Evolutionary conservation across 805 yeast species (phyloP).

Genomic region (Wickerhamomyces bovis): DNA sequence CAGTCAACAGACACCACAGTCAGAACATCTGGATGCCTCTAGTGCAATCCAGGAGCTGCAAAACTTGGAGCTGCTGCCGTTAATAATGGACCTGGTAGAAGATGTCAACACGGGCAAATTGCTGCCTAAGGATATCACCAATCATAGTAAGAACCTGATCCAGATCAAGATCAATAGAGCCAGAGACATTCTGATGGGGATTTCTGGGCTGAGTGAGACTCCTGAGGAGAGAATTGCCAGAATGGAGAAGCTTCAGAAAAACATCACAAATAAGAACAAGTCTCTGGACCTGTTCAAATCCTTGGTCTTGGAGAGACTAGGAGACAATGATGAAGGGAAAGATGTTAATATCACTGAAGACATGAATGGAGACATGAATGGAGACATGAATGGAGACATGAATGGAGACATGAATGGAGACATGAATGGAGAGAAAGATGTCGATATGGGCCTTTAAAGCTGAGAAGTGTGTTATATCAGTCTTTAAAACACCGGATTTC

Average conservation of each 20-base stretch:
- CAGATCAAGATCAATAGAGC: slow-evolving; percentile 34
- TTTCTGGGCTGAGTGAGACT: slow-evolving; percentile 41
- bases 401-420: background rate
- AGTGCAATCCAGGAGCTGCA: slow-evolving; percentile 26
- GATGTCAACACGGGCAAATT: slow-evolving; percentile 33
- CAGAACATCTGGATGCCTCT: background rate
- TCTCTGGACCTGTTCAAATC: slow-evolving; percentile 20
- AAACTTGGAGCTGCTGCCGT: slow-evolving; percentile 32
- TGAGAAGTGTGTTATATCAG: no score
- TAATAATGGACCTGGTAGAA: slow-evolving; percentile 35
- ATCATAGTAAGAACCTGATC: slow-evolving; percentile 31
- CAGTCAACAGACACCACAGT: background rate
- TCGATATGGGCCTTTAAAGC: background rate
- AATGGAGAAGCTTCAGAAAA: slow-evolving; percentile 28
- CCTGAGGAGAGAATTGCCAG: slow-evolving; percentile 30
- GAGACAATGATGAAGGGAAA: background rate
- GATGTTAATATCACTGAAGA: background rate
- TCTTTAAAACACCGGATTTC: no score
- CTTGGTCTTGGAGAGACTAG: slow-evolving; percentile 13
- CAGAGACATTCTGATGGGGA: slow-evolving; percentile 28
- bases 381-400: background rate
- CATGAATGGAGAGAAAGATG: background rate
- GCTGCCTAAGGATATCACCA: slow-evolving; percentile 38
- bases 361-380: background rate
- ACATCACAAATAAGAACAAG: slow-evolving; percentile 25